Percentiles rank a stretch among this genome's conserved stretches.
Evolutionary conservation across 2,329 filamentous ascomycete genomes (phyloP).

Genomic region (Fonsecaea monophora): DNA sequence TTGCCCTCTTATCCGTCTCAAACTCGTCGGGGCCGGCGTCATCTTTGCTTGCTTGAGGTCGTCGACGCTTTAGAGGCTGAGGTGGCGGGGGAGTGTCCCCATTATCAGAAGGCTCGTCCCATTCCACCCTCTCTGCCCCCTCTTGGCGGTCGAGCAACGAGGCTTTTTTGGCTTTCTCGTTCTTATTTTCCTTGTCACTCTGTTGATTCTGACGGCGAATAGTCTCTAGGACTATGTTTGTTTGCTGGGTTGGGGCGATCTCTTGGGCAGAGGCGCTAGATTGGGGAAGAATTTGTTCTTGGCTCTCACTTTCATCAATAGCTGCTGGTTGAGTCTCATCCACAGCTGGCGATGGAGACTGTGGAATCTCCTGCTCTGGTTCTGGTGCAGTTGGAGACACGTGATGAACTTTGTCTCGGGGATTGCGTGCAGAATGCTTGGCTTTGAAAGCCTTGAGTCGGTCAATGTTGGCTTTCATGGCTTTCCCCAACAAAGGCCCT

Average conservation of each 20-base stretch:
- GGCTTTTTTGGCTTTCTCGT: constrained; percentile 15
- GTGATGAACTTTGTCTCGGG: not conserved
- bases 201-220: constrained; percentile 26
- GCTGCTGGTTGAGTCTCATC: constrained; percentile 7
- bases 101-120: constrained; percentile 19
- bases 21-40: constrained; percentile 27
- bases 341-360: constrained; percentile 25
- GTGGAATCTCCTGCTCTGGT: constrained; percentile 22
- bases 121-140: constrained; percentile 26
- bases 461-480: constrained; percentile 3
- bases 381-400: not conserved
- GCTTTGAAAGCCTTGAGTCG: constrained; percentile 22
- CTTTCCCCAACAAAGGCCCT: constrained; percentile 7
- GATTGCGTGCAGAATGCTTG: constrained; percentile 6
- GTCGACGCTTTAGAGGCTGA: constrained; percentile 14
- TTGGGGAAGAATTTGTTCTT: not conserved
- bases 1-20: constrained; percentile 28
- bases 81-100: constrained; percentile 3
- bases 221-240: constrained; percentile 20
- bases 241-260: constrained; percentile 29
- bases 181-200: constrained; percentile 32
- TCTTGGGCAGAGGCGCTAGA: constrained; percentile 8
- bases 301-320: constrained; percentile 9
- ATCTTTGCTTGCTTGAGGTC: not conserved
- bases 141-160: constrained; percentile 33